phyloP scores from a whole-genome alignment of 2,329 filamentous ascomycete species.

The Xylaria multiplex region DNA sequence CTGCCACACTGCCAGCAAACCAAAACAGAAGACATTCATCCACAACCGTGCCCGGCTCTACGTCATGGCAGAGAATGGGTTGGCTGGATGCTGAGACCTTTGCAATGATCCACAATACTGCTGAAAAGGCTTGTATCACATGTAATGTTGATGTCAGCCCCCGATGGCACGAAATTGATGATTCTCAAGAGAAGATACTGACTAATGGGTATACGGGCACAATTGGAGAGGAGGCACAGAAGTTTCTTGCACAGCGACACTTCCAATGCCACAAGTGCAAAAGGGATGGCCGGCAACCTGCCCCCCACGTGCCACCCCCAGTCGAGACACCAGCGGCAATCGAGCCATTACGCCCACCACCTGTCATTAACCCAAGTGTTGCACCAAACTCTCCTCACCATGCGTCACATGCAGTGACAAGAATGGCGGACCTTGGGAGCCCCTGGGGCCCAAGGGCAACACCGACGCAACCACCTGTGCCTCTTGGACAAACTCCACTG shows the following conservation, averaged over 20 bases:
- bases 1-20: conserved; percentile 53
- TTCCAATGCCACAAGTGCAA: conserved; percentile 82
- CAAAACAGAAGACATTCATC: conserved; percentile 67
- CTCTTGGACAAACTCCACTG: conserved; percentile 38
- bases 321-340: conserved; percentile 46
- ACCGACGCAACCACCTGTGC: conserved; percentile 37
- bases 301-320: conserved; percentile 47
- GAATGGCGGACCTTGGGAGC: conserved; percentile 39
- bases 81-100: conserved; percentile 46
- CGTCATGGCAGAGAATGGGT: conserved; percentile 38
- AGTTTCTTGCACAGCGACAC: conserved; percentile 67
- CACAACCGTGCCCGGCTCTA: conserved; percentile 52
- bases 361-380: conserved; percentile 40
- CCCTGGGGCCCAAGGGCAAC: conserved; percentile 42
- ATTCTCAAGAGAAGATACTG: conserved; percentile 61
- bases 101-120: conserved; percentile 50
- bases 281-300: conserved; percentile 61
- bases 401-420: conserved; percentile 40
- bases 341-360: conserved; percentile 44
- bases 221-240: conserved; percentile 66
- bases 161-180: conserved; percentile 74
- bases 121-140: conserved; percentile 69
- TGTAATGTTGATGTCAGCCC: conserved; percentile 77
- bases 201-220: conserved; percentile 62
- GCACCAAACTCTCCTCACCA: conserved; percentile 44